Conservation (phyloP, 169 alveolate genomes). For the Plasmodium gallinaceum region DNA sequence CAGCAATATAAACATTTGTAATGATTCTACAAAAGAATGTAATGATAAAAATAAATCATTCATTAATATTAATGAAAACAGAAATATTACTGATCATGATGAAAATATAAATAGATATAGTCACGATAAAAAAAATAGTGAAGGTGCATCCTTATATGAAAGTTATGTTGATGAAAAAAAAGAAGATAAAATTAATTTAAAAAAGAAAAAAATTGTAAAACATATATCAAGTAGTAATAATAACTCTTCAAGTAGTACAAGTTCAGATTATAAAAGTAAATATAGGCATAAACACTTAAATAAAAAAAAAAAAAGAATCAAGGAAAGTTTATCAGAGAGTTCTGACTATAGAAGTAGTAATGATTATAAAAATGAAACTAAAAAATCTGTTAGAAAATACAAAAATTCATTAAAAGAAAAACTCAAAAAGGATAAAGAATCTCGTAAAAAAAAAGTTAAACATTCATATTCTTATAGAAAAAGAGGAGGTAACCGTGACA, state of each 20-base stretch:
- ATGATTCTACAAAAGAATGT: too few species aligned
- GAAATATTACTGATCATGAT: too few species aligned
- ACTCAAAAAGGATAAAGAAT: not conserved
- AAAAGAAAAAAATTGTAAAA: not conserved
- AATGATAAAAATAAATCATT: too few species aligned
- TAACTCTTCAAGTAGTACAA: not conserved
- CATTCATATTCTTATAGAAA: not conserved
- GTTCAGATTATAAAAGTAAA: not conserved
- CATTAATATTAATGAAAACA: too few species aligned
- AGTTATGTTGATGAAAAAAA: not conserved
- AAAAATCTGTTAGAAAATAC: not conserved
- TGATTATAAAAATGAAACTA: not conserved
- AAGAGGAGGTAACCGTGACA: constrained; percentile 6
- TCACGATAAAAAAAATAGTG: too few species aligned
- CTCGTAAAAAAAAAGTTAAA: not conserved
- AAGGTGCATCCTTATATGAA: not conserved
- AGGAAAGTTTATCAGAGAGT: not conserved
- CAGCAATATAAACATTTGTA: too few species aligned
- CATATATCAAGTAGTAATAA: not conserved
- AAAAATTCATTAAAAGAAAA: not conserved
- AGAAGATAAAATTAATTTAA: not conserved
- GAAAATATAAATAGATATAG: too few species aligned
- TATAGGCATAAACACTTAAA: not conserved
- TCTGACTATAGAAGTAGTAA: not conserved
- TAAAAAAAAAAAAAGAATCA: not conserved